These are phyloP conservation scores for Xerocomus minutiporus DNA, from an alignment of 1,284 basidiomycete genomes.

Conservation along the genomic window DNA sequence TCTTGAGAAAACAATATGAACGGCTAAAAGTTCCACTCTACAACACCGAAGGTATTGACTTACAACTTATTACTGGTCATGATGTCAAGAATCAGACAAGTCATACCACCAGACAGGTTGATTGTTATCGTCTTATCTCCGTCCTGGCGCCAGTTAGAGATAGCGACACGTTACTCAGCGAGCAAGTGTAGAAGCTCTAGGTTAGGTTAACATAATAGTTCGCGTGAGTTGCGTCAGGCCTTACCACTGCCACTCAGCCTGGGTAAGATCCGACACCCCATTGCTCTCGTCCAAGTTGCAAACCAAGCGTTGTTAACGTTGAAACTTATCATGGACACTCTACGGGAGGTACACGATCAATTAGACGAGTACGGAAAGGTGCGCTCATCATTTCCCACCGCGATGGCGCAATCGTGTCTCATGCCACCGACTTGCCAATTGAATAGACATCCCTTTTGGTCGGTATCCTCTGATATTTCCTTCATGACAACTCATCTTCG, in stretches of 20 bases:
- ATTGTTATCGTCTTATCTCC: not conserved
- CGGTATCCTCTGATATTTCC: not conserved
- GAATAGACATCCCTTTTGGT: constrained; percentile 23
- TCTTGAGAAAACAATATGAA: too few species aligned
- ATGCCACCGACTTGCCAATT: constrained; percentile 8
- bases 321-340: constrained; percentile 12
- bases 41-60: too few species aligned
- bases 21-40: too few species aligned
- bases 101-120: too few species aligned
- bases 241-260: not conserved
- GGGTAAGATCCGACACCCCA: not conserved
- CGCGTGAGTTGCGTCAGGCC: too few species aligned
- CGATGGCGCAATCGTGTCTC: constrained; percentile 35
- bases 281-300: not conserved
- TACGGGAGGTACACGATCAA: constrained; percentile 14
- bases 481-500: not conserved
- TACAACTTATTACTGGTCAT: too few species aligned
- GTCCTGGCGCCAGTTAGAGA: too few species aligned
- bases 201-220: not conserved
- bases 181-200: not conserved
- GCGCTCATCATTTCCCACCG: constrained; percentile 7
- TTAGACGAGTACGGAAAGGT: constrained; percentile 23
- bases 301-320: not conserved
- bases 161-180: not conserved
- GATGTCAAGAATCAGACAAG: too few species aligned